Percentiles rank a stretch among this genome's conserved stretches.
Evolutionary conservation across 2,329 filamentous ascomycete genomes (phyloP).

Genomic region (Talaromyces sp.): DNA sequence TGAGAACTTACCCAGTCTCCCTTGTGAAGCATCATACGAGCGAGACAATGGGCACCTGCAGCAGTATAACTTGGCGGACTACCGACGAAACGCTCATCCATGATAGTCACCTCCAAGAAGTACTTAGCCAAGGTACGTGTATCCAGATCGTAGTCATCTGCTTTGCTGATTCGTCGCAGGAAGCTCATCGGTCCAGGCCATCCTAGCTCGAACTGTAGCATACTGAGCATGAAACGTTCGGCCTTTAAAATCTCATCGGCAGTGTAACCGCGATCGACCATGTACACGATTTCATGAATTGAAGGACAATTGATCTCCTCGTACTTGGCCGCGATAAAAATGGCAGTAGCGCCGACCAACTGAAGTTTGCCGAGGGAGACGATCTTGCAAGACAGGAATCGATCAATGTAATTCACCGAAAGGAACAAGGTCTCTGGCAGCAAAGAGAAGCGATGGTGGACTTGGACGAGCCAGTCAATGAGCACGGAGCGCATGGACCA

Average conservation of each 20-base stretch:
- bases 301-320: slow-evolving; percentile 98
- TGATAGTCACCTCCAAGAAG: slow-evolving; percentile 92
- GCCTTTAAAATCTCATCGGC: slow-evolving; percentile 93
- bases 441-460: slow-evolving; percentile 85
- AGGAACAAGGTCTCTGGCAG: slow-evolving; percentile 94
- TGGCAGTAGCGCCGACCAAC: slow-evolving; percentile 89
- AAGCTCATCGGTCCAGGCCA: slow-evolving; percentile 99
- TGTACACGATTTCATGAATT: slow-evolving; percentile 92
- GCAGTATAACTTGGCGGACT: slow-evolving; percentile 86
- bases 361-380: slow-evolving; percentile 94
- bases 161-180: slow-evolving; percentile 92
- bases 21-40: slow-evolving; percentile 83
- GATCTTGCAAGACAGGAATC: slow-evolving; percentile 90
- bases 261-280: slow-evolving; percentile 91
- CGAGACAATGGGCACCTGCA: slow-evolving; percentile 87
- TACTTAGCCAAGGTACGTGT: slow-evolving; percentile 96
- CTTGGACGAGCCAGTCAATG: slow-evolving; percentile 97
- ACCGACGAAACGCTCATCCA: slow-evolving; percentile 96
- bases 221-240: slow-evolving; percentile 95
- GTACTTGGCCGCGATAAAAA: slow-evolving; percentile 95
- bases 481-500: slow-evolving; percentile 98
- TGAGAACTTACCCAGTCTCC: slow-evolving; percentile 76
- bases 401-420: slow-evolving; percentile 94
- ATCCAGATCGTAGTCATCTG: slow-evolving; percentile 94
- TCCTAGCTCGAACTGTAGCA: slow-evolving; percentile 91